phyloP scores from a whole-genome alignment of 176 grass and related monocot species.

The Cymbopogon citratus region DNA sequence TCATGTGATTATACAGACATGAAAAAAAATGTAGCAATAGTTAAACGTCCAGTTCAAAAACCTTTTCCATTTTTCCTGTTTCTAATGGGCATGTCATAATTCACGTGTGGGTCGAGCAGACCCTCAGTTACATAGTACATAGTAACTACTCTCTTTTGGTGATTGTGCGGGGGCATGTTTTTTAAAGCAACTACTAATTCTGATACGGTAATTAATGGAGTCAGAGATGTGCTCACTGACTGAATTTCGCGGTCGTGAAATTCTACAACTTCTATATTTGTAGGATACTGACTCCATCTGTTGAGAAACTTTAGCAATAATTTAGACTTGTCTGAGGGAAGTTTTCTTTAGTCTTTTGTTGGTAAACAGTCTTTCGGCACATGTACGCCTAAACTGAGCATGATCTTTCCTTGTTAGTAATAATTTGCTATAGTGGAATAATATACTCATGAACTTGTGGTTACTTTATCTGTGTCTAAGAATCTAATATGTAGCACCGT shows the following conservation, averaged over 20 bases:
- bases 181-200: neutral
- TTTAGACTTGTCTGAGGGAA: neutral
- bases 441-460: constrained; percentile 7
- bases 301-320: constrained; percentile 9
- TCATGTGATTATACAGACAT: constrained; percentile 4
- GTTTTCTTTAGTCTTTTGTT: neutral
- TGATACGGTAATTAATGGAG: constrained; percentile 2
- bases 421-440: constrained; percentile 11
- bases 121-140: neutral
- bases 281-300: neutral
- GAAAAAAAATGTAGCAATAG: constrained; percentile 18
- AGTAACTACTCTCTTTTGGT: neutral
- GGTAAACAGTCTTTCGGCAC: constrained; percentile 16
- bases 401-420: constrained; percentile 17
- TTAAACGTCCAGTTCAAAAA: neutral
- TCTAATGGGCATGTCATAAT: neutral
- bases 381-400: constrained; percentile 13
- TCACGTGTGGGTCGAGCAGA: constrained; percentile 14
- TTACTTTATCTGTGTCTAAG: constrained; percentile 3
- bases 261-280: neutral
- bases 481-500: constrained; percentile 10
- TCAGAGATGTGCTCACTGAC: neutral
- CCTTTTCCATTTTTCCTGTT: neutral
- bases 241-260: neutral
- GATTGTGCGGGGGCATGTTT: neutral